A percentile compares a stretch with the other conserved stretches of the same genome.
Conservation (phyloP, 352 stramenopile species). For the Pythium vanterpoolii region DNA sequence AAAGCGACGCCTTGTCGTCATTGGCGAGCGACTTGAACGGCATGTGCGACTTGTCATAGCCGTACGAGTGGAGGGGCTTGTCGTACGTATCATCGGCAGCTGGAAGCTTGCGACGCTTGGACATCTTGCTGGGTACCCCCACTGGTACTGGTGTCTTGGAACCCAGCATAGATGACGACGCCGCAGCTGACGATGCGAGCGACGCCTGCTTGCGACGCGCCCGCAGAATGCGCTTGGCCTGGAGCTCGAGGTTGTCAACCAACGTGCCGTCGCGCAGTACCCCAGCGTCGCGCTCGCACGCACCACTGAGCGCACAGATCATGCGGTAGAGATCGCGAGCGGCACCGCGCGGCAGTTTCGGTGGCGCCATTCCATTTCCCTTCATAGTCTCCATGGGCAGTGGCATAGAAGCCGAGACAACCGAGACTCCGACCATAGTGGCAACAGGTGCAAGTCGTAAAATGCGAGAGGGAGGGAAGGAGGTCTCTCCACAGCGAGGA, state of each 20-base stretch:
- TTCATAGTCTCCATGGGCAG: constrained; percentile 9
- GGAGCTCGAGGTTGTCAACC: constrained; percentile 57
- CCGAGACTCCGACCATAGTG: constrained; percentile 20
- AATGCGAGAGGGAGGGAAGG: not conserved
- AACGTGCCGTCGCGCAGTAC: constrained; percentile 66
- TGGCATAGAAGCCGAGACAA: constrained; percentile 12
- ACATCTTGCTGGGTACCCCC: constrained; percentile 7
- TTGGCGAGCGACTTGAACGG: constrained; percentile 6
- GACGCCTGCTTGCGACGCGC: constrained; percentile 19
- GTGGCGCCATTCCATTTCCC: constrained; percentile 1
- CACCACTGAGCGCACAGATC: constrained; percentile 53
- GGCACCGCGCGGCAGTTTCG: constrained; percentile 4
- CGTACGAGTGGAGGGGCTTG: constrained; percentile 16
- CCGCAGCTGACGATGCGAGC: constrained; percentile 14
- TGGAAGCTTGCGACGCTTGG: constrained; percentile 24
- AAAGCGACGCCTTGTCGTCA: constrained; percentile 19
- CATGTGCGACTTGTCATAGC: constrained; percentile 22
- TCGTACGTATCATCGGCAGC: constrained; percentile 7
- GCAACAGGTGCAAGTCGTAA: not conserved
- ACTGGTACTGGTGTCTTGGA: not conserved
- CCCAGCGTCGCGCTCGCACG: constrained; percentile 54
- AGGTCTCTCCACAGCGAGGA: not conserved
- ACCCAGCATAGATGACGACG: constrained; percentile 17
- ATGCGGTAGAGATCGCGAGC: constrained; percentile 27
- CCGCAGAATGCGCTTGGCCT: constrained; percentile 51